Percentiles rank a stretch among this genome's conserved stretches.
These are phyloP conservation scores for Cephaloascus fragrans DNA, from an alignment of 805 yeast species.

Conservation along the genomic window DNA sequence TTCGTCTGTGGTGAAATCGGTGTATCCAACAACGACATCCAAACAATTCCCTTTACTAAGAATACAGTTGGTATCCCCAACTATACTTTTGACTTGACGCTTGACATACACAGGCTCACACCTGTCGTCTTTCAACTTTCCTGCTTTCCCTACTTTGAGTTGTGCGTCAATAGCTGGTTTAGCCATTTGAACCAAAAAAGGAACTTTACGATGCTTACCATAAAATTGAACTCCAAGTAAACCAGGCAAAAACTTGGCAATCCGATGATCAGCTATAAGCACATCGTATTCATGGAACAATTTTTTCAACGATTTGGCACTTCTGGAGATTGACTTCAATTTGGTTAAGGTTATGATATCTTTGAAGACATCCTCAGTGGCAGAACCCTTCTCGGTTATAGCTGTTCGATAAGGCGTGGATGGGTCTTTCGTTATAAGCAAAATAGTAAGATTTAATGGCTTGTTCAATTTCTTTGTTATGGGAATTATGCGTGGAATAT, in stretches of 20 bases:
- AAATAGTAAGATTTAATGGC: constrained; percentile 37
- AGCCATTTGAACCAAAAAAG: constrained; percentile 59
- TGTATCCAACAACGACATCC: constrained; percentile 49
- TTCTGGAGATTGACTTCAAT: constrained; percentile 34
- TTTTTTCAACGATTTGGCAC: constrained; percentile 34
- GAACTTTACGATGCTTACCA: constrained; percentile 54
- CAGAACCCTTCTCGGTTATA: constrained; percentile 35
- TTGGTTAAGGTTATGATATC: constrained; percentile 53
- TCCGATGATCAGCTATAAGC: constrained; percentile 59
- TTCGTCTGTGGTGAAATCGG: constrained; percentile 30
- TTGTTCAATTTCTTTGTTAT: constrained; percentile 40
- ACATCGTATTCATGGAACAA: constrained; percentile 55
- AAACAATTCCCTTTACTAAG: constrained; percentile 56
- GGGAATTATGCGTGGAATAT: constrained; percentile 51
- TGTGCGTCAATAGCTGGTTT: constrained; percentile 21
- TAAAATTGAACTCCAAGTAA: constrained; percentile 54
- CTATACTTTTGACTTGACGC: constrained; percentile 55
- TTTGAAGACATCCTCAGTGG: constrained; percentile 52
- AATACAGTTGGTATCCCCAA: constrained; percentile 51
- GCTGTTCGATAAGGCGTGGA: constrained; percentile 43
- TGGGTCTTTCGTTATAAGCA: constrained; percentile 70
- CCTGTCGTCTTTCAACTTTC: constrained; percentile 42
- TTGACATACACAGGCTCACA: constrained; percentile 59
- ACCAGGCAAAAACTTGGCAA: constrained; percentile 49
- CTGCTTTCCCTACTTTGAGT: constrained; percentile 15